Evolutionary conservation across 805 yeast species (phyloP), one percentile per base, ranked within the genome.

Genomic region (Starmerella floricola): DNA sequence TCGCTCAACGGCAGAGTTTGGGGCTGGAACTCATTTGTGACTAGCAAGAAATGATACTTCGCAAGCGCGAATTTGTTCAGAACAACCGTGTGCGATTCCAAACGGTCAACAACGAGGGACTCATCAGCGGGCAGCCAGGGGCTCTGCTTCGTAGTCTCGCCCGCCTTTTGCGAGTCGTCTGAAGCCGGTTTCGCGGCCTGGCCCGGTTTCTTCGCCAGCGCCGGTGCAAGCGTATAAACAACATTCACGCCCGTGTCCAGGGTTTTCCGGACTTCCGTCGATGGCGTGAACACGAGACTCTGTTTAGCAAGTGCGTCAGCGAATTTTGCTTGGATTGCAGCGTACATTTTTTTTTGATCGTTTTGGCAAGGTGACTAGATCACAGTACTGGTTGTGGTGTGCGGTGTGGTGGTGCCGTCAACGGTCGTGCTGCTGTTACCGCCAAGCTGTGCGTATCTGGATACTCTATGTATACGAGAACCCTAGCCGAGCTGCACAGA

Each of bases 41-140:
- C 77, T 41, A 86, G 55, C 63, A 91, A 65, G 42, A 83, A 71
- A 59, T 88, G 98, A 53, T 77, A 73, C 34, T 82, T 75, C 4
- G 79, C 72, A 30, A 87, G 78, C 8, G 96, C 94, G 61, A 73
- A 91, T 61, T 88, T 91, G 67, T 88, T 88, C 51, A 85, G 70
- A 5, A 88, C 74, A 27, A 88, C 60, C 49, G 76, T 67, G 55
- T 79, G 74, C 23, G 72, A 63, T 3, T 65, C 67, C 35, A 68
- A 68, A 8, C 69, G 68, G 20, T 74, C 52, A 8, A 87, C 68
- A 0, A 85, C 74, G 34, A 87, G 63, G 45, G 74, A 78, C 4
- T 81, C 81, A 51, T 83, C 95, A 0, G 94, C 88, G 17, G 75
- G 71, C 37, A 71, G 70, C 62, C 91, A 88, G 2, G 97, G 97